phyloP scores from a whole-genome alignment of 179 eudicot genomes.

The Dionaea muscipula region DNA sequence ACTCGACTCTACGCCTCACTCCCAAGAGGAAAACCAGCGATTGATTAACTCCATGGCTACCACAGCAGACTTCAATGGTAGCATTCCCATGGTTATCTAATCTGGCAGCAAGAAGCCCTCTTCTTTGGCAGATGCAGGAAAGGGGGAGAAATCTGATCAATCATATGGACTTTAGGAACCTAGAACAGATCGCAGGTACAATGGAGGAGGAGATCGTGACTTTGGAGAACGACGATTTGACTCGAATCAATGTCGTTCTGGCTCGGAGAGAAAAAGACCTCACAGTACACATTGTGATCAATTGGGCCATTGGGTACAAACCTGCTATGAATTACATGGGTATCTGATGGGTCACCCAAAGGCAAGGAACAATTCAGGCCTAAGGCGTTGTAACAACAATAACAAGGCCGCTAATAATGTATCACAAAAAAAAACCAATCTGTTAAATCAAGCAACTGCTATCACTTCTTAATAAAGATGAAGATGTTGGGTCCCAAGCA shows the following conservation, averaged over 20 bases:
- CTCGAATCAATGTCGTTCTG: not conserved
- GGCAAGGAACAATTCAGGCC: not conserved
- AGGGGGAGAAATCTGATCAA: not conserved
- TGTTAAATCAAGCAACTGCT: slow-evolving; percentile 2
- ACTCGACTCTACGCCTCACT: not conserved
- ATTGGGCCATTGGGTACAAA: slow-evolving; percentile 7
- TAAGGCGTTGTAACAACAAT: slow-evolving; percentile 1
- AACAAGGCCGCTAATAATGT: slow-evolving; percentile 1
- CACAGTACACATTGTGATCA: not conserved
- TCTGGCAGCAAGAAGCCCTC: not conserved
- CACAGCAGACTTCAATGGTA: not conserved
- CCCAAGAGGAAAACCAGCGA: slow-evolving; percentile 5
- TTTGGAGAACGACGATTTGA: slow-evolving; percentile 1
- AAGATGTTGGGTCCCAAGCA: not conserved
- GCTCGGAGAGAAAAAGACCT: slow-evolving; percentile 2
- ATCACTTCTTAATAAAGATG: slow-evolving; percentile 5
- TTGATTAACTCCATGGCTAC: not conserved
- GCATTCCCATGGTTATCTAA: slow-evolving; percentile 2
- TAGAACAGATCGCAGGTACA: not conserved
- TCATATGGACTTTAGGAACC: not conserved
- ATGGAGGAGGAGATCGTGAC: too few relatives aligned
- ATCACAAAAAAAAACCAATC: not conserved
- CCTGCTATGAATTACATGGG: slow-evolving; percentile 3
- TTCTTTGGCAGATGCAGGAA: too few relatives aligned
- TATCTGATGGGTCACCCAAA: slow-evolving; percentile 3